Percentiles rank a stretch among this genome's conserved stretches.
Evolutionary conservation across 73 alveolate genomes (phyloP).

Genomic region (Paramecium bursaria): DNA sequence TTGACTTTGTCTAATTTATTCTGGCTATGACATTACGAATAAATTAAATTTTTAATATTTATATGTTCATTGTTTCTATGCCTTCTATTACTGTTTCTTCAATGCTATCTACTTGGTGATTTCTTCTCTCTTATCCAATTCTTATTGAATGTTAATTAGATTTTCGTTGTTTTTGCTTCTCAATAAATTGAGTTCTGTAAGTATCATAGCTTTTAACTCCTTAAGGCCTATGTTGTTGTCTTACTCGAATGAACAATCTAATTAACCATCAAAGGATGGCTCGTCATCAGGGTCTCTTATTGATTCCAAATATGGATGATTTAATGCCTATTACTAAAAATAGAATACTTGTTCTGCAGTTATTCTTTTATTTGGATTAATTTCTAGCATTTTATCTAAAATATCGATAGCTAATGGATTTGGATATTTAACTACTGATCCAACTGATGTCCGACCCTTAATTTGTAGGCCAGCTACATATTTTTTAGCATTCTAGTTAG

Average conservation of each 20-base stretch:
- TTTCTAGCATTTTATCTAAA: conserved; percentile 62
- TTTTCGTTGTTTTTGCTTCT: conserved; percentile 37
- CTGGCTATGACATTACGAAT: too few species aligned
- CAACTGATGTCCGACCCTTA: conserved; percentile 27
- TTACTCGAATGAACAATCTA: conserved; percentile 55
- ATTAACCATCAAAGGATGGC: conserved; percentile 47
- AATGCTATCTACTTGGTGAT: not conserved
- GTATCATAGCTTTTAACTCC: conserved; percentile 24
- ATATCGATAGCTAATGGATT: conserved; percentile 66
- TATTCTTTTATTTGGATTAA: conserved; percentile 60
- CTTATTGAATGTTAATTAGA: conserved; percentile 34
- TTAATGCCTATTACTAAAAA: conserved; percentile 34
- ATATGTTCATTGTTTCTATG: conserved; percentile 1
- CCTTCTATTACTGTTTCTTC: conserved; percentile 2
- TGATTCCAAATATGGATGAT: conserved; percentile 58
- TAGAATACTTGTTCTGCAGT: conserved; percentile 17
- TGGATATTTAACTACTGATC: conserved; percentile 33
- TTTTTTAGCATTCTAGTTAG: conserved; percentile 64
- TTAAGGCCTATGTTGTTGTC: conserved; percentile 32
- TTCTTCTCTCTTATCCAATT: conserved; percentile 33
- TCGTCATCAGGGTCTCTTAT: conserved; percentile 63
- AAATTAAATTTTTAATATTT: too few species aligned
- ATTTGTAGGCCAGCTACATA: conserved; percentile 57
- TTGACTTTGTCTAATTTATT: too few species aligned
- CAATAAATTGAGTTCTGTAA: conserved; percentile 62